These are phyloP conservation scores for Trichophyton benhamiae DNA, from an alignment of 2,329 filamentous ascomycete genomes.

Conservation along the genomic window DNA sequence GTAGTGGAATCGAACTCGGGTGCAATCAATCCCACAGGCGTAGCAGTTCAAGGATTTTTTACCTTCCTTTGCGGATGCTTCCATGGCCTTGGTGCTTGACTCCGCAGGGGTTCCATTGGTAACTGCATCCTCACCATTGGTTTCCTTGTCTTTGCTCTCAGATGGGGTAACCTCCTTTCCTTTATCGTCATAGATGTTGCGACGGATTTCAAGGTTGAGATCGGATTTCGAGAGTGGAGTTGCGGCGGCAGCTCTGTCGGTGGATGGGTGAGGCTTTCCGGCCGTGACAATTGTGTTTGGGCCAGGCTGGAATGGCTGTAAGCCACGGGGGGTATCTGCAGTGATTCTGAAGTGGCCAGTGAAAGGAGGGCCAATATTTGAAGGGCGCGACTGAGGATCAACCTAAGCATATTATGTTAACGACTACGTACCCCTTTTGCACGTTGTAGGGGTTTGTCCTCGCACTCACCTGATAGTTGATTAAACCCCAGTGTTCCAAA, in stretches of 20 bases:
- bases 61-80: conserved; percentile 47
- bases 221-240: conserved; percentile 60
- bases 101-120: conserved; percentile 52
- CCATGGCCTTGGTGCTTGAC: conserved; percentile 52
- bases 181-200: conserved; percentile 89
- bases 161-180: conserved; percentile 69
- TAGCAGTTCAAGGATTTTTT: conserved; percentile 67
- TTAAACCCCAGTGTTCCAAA: conserved; percentile 94
- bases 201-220: conserved; percentile 80
- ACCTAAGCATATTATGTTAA: conserved; percentile 48
- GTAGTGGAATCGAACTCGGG: conserved; percentile 57
- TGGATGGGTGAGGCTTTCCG: conserved; percentile 52
- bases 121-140: conserved; percentile 58
- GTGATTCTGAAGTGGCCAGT: conserved; percentile 96
- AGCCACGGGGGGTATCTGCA: conserved; percentile 84
- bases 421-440: not conserved
- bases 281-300: conserved; percentile 56
- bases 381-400: conserved; percentile 87
- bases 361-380: conserved; percentile 89
- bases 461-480: conserved; percentile 84
- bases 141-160: conserved; percentile 48
- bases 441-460: not conserved
- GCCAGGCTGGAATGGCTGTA: conserved; percentile 89
- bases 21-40: conserved; percentile 86
- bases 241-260: conserved; percentile 57